Evolutionary conservation across 2,329 filamentous ascomycete species (phyloP), one percentile per base, ranked within the genome.

Genomic region (Coleophoma cylindrospora): DNA sequence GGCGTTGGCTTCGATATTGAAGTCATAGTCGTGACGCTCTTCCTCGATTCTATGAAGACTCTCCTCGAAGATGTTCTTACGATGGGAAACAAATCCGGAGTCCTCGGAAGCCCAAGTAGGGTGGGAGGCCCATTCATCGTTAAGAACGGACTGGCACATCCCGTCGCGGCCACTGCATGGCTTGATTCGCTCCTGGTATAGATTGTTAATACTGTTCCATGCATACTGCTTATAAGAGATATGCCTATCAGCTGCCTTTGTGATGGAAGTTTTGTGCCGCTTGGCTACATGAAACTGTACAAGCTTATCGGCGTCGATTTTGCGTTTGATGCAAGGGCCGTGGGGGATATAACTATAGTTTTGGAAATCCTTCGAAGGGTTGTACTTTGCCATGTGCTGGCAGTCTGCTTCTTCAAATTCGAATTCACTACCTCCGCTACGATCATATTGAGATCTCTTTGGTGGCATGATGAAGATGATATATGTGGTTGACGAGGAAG

Each of bases 61-160:
- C 68, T 99, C 94, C 67, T 99, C 94, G 57, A 87, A 95, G 49
- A 87, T 83, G 61, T 99, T 99, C 79, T 99, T 99, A 54, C 92
- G 84, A 70, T 99, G 94, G 12, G 94, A 94, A 52, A 99, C 92
- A 61, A 99, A 99, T 0, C 94, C 94, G 41, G 89, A 95, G 65
- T 99, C 94, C 68, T 99, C 94, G 1, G 92, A 97, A 1, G 92
- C 94, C 94, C 94, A 99, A 0, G 94, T 99, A 3, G 94, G 94
- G 70, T 99, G 94, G 22, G 92, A 97, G 2, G 94, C 94, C 94
- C 94, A 99, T 59, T 96, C 89, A 60, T 99, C 94, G 58, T 99
- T 99, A 49, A 99, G 76, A 1, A 99, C 92, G 21, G 87, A 86
- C 58, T 89, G 86, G 71, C 94, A 99, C 59, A 99, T 84, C 67